Evolutionary conservation across 106 monocot species (phyloP), one percentile per base, ranked within the genome.

Genomic region (Dactylorhiza incarnata): DNA sequence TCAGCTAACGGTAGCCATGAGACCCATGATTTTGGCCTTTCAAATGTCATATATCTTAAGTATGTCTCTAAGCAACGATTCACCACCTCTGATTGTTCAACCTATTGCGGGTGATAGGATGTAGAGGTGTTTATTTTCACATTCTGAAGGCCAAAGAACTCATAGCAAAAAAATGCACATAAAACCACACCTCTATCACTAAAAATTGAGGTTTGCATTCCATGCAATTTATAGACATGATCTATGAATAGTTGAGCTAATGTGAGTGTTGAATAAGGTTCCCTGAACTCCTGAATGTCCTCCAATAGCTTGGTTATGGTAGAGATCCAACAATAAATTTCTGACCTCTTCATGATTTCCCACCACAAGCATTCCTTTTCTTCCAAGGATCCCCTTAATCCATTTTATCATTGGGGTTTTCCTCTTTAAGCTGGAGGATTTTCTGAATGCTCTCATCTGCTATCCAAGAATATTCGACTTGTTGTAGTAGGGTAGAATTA

Each of bases 221-320:
- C 59, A 62, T 76, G 76, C 5, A 73, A 15, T 9, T 11, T 24
- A 6, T 49, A 16, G 0, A 77, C 16, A 7, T 49, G 0, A 0
- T 10, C 15, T 6, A 72, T 15, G 11, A 76, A 82, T 0, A 14
- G 12, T 72, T 72, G 14, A 24, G 82, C 72, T 2, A 82, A 5
- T 6, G 45, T 8, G 0, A 13, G 10, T 9, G 82, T 37, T 11
- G 77, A 49, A 19, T 63, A 73, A 12, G 77, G 72, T n/a, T n/a
- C n/a, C n/a, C n/a, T n/a, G n/a, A n/a, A n/a, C n/a, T n/a, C n/a
- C n/a, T n/a, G n/a, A n/a, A n/a, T n/a, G n/a, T n/a, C n/a, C n/a
- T n/a, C n/a, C n/a, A n/a, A n/a, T n/a, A n/a, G n/a, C n/a, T n/a
- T n/a, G n/a, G n/a, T n/a, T n/a, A n/a, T n/a, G n/a, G n/a, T n/a